These are phyloP conservation scores for Suillus alpinus DNA, from an alignment of 768 basidiomycete genomes.

Conservation along the genomic window DNA sequence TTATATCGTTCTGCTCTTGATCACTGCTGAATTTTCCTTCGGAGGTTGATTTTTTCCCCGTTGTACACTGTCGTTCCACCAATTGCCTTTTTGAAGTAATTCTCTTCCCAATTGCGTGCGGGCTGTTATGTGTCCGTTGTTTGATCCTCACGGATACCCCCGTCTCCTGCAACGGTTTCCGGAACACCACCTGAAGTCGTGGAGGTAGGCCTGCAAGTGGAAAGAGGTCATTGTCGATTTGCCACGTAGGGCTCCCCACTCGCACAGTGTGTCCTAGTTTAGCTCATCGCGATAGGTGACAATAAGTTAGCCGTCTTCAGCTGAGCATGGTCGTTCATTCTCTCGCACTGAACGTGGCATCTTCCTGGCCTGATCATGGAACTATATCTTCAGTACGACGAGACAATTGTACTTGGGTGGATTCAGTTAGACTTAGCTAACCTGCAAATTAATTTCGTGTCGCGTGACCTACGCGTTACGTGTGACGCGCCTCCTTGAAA, in stretches of 20 bases:
- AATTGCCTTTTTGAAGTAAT: neutral
- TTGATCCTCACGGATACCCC: too few species aligned
- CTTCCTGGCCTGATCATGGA: neutral
- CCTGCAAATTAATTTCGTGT: neutral
- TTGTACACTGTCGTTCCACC: neutral
- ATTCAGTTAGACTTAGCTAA: neutral
- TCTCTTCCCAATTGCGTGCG: neutral
- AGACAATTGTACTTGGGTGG: neutral
- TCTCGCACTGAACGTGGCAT: neutral
- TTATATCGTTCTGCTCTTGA: neutral
- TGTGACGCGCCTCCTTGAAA: constrained; percentile 22
- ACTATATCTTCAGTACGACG: neutral
- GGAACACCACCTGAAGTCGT: neutral
- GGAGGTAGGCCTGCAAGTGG: neutral
- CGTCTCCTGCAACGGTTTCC: neutral
- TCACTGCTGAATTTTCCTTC: neutral
- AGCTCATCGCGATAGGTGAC: neutral
- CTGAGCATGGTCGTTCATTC: neutral
- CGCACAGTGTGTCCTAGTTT: too few species aligned
- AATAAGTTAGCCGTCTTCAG: neutral
- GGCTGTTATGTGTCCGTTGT: too few species aligned
- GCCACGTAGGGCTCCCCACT: too few species aligned
- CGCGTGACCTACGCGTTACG: constrained; percentile 25
- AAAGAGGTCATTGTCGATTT: neutral
- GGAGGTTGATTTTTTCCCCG: neutral